Conservation (phyloP, 331 rosid genomes). For the Pyrus hybrid region DNA sequence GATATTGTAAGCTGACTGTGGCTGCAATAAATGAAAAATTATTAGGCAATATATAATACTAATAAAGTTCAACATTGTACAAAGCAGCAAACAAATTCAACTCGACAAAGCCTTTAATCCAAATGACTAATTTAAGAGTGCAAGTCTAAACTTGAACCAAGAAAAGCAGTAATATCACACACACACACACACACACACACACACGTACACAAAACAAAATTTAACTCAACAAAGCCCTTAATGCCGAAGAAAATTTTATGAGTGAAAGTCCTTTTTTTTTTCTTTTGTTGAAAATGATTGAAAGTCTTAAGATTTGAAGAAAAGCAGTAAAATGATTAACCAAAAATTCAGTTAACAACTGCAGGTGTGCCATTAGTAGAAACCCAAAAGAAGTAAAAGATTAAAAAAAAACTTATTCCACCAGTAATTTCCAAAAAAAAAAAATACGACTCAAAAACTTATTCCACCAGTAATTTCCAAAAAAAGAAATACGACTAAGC, state of each 20-base stretch:
- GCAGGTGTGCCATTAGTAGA: not conserved
- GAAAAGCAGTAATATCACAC: not conserved
- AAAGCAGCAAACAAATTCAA: slow-evolving; percentile 3
- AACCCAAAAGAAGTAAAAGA: not conserved
- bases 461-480: not conserved
- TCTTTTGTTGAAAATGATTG: no score
- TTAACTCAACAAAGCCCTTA: not conserved
- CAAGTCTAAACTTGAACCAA: not conserved
- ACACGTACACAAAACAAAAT: not conserved
- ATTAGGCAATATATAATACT: slow-evolving; percentile 16
- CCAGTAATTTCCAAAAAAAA: not conserved
- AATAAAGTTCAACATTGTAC: not conserved
- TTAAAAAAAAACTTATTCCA: not conserved
- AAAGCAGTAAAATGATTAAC: not conserved
- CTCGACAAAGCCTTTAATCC: not conserved
- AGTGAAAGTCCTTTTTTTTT: not conserved
- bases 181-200: not conserved
- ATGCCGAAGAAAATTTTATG: not conserved
- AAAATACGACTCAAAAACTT: no score
- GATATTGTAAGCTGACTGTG: slow-evolving; percentile 74
- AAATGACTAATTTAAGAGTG: not conserved
- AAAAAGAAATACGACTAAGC: not conserved
- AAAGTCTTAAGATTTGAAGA: not conserved
- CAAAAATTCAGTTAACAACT: not conserved
- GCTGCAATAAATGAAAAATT: slow-evolving; percentile 38